Base-by-base conservation (phyloP, 768 basidiomycete genomes). In the Austroboletus festivus region DNA sequence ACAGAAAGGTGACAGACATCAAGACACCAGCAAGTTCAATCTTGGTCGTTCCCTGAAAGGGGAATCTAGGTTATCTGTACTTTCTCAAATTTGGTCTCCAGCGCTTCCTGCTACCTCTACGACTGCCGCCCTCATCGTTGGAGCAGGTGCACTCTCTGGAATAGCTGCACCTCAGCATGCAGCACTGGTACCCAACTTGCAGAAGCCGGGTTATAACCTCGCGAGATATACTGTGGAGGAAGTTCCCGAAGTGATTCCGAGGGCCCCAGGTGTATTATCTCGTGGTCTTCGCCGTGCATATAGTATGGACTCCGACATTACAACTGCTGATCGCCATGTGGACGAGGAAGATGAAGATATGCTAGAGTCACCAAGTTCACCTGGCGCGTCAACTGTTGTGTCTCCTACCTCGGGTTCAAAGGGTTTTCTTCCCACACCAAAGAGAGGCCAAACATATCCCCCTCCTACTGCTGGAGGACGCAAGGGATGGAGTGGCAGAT, bases 121-220 rank as follows among this genome's bases (percentile, higher is more conserved):
- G 16, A 47, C 55, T 50, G 87, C 84, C 1, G 77, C 86, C 4
- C 75, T 92, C 30, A 81, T 92, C 19, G 79, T 83, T 8, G 81
- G 82, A 48, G 82, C 86, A 0, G 82, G 80, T 3, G 80, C 82
- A 42, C 66, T 91, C 8, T 70, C 76, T 1, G 86, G 85, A 16
- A 76, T 76, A 3, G 79, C 81, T 7, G 77, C 82, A 0, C 85
- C 86, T 0, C 54, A 58, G 9, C 66, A 73, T 38, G 67, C 57
- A 42, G 69, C 69, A 22, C 73, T 74, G 56, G 81, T 71, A 6
- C 86, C 87, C 1, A 76, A 83, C 53, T 58, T 85, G 31, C 75
- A 79, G 55, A 68, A 76, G 38, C 74, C 83, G 2, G 88, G 89
- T 13, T 89, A 81, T 55, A 74, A 76, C 43, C 69, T 92, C 10